Conservation (phyloP, 1,284 basidiomycete genomes). For the Boletus smithii region DNA sequence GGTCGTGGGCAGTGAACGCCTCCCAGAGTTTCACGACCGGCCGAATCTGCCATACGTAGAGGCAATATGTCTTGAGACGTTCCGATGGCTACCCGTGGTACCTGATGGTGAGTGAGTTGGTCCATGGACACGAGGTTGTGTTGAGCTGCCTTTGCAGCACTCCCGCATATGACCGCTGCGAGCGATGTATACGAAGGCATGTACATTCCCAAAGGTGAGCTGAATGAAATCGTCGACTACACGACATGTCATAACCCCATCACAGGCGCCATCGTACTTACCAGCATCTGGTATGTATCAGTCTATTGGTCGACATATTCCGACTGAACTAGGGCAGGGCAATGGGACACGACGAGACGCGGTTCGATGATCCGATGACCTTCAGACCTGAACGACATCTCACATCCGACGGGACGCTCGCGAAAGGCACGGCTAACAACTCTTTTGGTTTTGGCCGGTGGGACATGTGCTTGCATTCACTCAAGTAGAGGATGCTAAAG, state of each 20-base stretch:
- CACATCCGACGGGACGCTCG: slow-evolving; percentile 13
- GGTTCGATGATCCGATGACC: slow-evolving; percentile 19
- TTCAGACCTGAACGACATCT: slow-evolving; percentile 32
- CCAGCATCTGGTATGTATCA: slow-evolving; percentile 28
- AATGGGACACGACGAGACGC: slow-evolving; percentile 26
- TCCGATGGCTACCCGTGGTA: slow-evolving; percentile 27
- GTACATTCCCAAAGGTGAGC: slow-evolving; percentile 33
- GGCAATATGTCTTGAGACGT: slow-evolving; percentile 24
- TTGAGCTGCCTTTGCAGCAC: slow-evolving; percentile 12
- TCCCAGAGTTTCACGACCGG: slow-evolving; percentile 31
- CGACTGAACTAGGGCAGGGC: slow-evolving; percentile 18
- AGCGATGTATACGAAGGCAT: slow-evolving; percentile 33
- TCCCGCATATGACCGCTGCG: slow-evolving; percentile 26
- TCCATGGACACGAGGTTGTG: background rate
- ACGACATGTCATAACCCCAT: background rate
- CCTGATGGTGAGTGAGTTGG: slow-evolving; percentile 21
- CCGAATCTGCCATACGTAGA: slow-evolving; percentile 28
- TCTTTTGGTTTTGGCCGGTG: slow-evolving; percentile 32
- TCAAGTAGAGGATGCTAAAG: background rate
- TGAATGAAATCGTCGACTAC: background rate
- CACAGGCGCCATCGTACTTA: slow-evolving; percentile 24
- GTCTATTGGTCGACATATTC: background rate
- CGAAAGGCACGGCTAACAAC: background rate
- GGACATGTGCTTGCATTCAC: background rate
- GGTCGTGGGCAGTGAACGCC: slow-evolving; percentile 27